A percentile compares a stretch with the other conserved stretches of the same genome.
Conservation (phyloP, 768 basidiomycete genomes). For the Gloeopeniophorella convolvens region DNA sequence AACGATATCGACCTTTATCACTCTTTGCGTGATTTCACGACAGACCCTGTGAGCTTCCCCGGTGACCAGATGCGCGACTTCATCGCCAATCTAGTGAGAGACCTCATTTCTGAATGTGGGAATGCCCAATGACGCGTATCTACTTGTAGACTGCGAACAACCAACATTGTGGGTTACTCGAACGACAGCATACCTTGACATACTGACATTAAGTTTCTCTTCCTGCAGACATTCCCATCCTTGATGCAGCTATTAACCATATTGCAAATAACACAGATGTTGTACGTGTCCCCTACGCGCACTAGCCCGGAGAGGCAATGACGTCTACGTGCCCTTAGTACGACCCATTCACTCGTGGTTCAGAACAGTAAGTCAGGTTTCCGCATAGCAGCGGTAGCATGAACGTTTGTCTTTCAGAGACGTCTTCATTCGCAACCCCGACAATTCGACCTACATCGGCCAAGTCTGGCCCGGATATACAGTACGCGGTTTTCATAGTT, state of each 20-base stretch:
- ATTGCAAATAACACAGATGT: conserved; percentile 54
- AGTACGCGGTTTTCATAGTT: conserved; percentile 30
- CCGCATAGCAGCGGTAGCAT: too few species aligned
- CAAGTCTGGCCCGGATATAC: conserved; percentile 77
- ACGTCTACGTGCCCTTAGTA: too few species aligned
- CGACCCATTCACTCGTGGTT: conserved; percentile 57
- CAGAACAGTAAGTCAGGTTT: conserved; percentile 52
- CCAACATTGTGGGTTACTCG: conserved; percentile 51
- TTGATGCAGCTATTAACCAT: conserved; percentile 56
- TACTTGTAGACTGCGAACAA: conserved; percentile 41
- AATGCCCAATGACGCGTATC: too few species aligned
- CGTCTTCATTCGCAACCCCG: conserved; percentile 69
- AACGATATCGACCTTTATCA: conserved; percentile 74
- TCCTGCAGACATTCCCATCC: conserved; percentile 71
- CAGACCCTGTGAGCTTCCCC: conserved; percentile 60
- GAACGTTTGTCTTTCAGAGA: conserved; percentile 35
- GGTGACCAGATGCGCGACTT: conserved; percentile 45
- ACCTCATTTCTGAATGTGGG: neutral
- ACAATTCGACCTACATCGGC: conserved; percentile 65
- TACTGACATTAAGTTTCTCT: too few species aligned
- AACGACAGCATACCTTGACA: too few species aligned
- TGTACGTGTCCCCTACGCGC: conserved; percentile 44
- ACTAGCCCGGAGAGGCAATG: too few species aligned
- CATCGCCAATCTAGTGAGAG: conserved; percentile 46
- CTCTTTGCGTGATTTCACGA: conserved; percentile 61